Base-by-base conservation (phyloP, 345 rosid genomes). In the Ricinus communis region DNA sequence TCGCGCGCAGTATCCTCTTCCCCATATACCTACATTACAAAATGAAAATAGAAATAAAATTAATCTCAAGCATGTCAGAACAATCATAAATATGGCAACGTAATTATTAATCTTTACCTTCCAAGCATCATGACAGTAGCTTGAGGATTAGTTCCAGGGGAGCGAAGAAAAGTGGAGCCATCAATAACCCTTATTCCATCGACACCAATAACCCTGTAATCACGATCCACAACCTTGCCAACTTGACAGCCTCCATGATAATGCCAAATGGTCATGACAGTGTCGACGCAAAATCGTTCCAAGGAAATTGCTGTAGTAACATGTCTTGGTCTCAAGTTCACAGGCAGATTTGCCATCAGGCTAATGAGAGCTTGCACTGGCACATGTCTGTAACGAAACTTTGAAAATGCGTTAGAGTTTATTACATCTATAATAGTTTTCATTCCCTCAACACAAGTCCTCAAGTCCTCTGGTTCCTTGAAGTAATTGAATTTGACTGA, bases 121-220 rank as follows among this genome's bases (percentile, higher is more conserved):
- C 98, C 97, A 51, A 94, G 95, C 97, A 94, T 94, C 98, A 94
- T 91, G 71, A 91, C 87, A 19, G 98, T 94, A 74, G 98, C 98
- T 70, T 91, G 97, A 73, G 97, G 98, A 70, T 91, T 94, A 40
- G 98, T 94, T 56, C 97, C 96, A 4, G 98, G 97, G 18, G 91
- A 86, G 62, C 70, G 66, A 65, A 82, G 74, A 74, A 91, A 85
- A 2, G 96, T 94, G 21, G 98, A 94, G 21, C 95, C 91, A 65
- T 94, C 96, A 65, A 91, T 79, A 59, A 94, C 88, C 71, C 96
- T 81, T 30, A 91, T 60, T 0, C 71, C 72, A 68, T 85, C 88
- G 9, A 86, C 84, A 12, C 97, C 93, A 65, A 84, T 25, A 60
- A 91, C 96, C 73, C 65, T 86, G 51, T 91, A 90, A 62, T 91